These are phyloP conservation scores for Anthostomella pinea DNA, from an alignment of 2,329 filamentous ascomycete genomes.

Conservation along the genomic window DNA sequence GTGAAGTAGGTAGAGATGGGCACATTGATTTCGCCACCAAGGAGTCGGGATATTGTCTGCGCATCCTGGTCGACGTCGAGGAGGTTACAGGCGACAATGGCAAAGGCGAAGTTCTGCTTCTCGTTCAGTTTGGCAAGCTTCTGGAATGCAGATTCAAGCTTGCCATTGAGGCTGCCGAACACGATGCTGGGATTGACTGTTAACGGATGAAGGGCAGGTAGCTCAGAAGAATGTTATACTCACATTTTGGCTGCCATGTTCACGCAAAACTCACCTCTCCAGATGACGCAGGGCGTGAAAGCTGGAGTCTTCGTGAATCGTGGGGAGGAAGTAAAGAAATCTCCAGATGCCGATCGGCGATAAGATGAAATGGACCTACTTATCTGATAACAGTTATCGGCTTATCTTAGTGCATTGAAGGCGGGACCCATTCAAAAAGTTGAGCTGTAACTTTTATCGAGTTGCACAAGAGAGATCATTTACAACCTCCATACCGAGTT, in stretches of 20 bases:
- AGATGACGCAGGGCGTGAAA: no score
- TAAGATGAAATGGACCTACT: constrained; percentile 1
- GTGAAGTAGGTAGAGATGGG: constrained; percentile 90
- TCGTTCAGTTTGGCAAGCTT: constrained; percentile 78
- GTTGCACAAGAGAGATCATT: no score
- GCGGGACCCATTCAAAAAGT: constrained; percentile 24
- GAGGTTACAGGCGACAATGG: constrained; percentile 79
- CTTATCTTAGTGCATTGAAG: constrained; percentile 22
- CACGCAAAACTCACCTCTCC: constrained; percentile 5
- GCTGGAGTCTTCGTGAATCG: no score
- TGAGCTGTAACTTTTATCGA: constrained; percentile 14
- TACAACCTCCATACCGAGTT: no score
- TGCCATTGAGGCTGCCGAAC: constrained; percentile 77
- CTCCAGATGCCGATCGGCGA: no score
- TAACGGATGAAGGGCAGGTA: constrained; percentile 1
- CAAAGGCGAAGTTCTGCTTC: constrained; percentile 86
- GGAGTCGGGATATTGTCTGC: constrained; percentile 58
- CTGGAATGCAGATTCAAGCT: constrained; percentile 70
- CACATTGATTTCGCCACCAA: constrained; percentile 69
- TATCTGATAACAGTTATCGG: constrained; percentile 9
- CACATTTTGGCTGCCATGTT: constrained; percentile 51
- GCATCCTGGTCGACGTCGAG: constrained; percentile 64
- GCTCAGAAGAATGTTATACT: constrained; percentile 15
- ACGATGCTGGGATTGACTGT: constrained; percentile 58
- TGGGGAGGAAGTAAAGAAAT: no score